Conservation (phyloP, 345 rosid genomes). For the Eucalyptus marginata region DNA sequence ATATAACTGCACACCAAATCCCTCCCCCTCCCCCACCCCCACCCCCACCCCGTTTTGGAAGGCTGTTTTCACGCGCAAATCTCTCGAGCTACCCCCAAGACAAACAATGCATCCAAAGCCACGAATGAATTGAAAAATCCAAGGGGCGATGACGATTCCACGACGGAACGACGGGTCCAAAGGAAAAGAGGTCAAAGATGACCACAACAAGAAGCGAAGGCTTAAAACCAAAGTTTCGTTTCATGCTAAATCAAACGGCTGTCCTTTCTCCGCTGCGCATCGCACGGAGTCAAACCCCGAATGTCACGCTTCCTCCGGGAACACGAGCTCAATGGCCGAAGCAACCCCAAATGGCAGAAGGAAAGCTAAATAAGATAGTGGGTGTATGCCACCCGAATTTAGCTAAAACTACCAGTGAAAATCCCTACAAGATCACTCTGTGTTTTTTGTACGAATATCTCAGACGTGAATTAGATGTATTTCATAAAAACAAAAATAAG, state of each 20-base stretch:
- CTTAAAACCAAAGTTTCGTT: neutral
- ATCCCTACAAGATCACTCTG: neutral
- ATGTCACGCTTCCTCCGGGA: neutral
- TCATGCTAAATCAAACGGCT: neutral
- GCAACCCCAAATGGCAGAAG: neutral
- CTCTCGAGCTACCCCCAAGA: neutral
- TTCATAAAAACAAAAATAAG: neutral
- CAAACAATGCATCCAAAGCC: neutral
- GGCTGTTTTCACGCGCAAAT: neutral
- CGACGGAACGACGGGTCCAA: neutral
- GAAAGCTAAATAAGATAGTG: neutral
- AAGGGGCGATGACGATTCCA: neutral
- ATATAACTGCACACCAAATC: neutral
- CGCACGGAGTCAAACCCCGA: neutral
- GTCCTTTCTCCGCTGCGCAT: neutral
- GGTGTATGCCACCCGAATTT: neutral
- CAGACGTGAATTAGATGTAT: neutral
- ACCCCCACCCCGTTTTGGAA: neutral
- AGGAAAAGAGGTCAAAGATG: neutral
- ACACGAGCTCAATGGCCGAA: neutral
- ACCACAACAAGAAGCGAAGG: neutral
- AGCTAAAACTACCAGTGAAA: neutral
- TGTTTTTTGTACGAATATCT: neutral
- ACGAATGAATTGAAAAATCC: neutral
- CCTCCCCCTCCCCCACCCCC: neutral